Base-by-base conservation (phyloP, 106 monocot genomes). In the Vanilla planifolia region DNA sequence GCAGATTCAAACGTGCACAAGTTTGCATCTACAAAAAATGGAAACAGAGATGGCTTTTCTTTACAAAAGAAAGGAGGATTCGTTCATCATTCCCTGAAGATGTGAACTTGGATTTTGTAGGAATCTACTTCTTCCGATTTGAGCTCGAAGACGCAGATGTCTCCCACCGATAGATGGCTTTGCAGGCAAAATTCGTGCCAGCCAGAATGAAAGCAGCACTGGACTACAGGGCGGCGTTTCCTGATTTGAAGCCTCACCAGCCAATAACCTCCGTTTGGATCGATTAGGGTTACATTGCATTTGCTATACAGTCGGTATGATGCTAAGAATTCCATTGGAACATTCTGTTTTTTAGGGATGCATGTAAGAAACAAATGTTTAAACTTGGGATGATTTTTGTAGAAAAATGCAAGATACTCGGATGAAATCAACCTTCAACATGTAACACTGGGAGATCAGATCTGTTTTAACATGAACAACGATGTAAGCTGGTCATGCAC, bases 281-380 rank as follows among this genome's bases (percentile, higher is more conserved):
- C 53, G 5, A 53, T 16, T 30, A 53, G 30, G 15, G 32, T 53
- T 2, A 53, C 29, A 14, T 32, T 53, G 29, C 53, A 29, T 9
- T 53, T 53, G 29, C 15, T 53, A 14, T 29, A 27, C 3, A 53
- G 13, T 13, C n/a, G 28, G 53, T 30, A n/a, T 53, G 53, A 32
- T 53, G 53, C 30, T n/a, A 53, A 30, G 10, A 53, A 53, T 53
- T 30, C n/a, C 28, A 53, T 15, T 30, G 53, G 53, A 30, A 53
- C 30, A 53, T 53, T 53, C 53, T 53, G 53, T 32, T 30, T 32
- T 53, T n/a, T n/a, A n/a, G n/a, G n/a, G n/a, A n/a, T n/a, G n/a
- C n/a, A n/a, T n/a, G n/a, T n/a, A n/a, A n/a, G n/a, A n/a, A n/a
- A n/a, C n/a, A n/a, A n/a, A n/a, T n/a, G n/a, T n/a, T n/a, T n/a